Conservation (phyloP, 495 filamentous ascomycete species). For the Lepidopterella palustris region DNA sequence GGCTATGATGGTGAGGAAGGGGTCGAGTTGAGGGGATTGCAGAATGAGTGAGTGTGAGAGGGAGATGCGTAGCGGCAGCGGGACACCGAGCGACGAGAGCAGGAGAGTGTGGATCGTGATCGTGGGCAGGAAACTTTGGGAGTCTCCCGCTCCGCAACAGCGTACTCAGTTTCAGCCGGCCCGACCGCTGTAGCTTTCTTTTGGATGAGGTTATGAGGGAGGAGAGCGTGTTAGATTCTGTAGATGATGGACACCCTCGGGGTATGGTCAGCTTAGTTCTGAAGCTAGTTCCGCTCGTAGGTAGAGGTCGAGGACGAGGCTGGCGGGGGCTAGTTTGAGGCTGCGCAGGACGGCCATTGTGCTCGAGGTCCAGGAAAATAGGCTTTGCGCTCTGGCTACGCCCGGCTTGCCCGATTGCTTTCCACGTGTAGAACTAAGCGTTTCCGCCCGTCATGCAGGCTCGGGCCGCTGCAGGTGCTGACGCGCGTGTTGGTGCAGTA, state of each 20-base stretch:
- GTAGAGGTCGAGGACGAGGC: no score
- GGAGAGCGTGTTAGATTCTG: conserved; percentile 49
- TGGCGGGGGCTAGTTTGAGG: no score
- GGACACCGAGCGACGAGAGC: conserved; percentile 64
- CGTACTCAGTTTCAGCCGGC: no score
- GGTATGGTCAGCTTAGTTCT: no score
- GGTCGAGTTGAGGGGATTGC: conserved; percentile 54
- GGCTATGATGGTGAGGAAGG: conserved; percentile 48
- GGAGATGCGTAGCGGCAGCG: conserved; percentile 80
- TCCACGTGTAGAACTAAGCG: conserved; percentile 75
- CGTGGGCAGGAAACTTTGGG: no score
- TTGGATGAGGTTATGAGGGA: conserved; percentile 44
- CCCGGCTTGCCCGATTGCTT: conserved; percentile 86
- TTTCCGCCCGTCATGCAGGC: conserved; percentile 76
- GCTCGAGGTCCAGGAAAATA: no score
- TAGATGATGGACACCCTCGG: conserved; percentile 62
- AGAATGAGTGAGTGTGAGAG: conserved; percentile 71
- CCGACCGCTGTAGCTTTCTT: no score
- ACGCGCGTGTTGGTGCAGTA: conserved; percentile 71
- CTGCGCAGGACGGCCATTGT: no score
- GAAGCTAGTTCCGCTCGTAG: no score
- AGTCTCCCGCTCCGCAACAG: no score
- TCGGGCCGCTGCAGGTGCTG: conserved; percentile 72
- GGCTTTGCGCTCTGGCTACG: conserved; percentile 86
- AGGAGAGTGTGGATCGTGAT: conserved; percentile 56